A percentile compares a stretch with the other conserved stretches of the same genome.
These are phyloP conservation scores for Xylaria grammica DNA, from an alignment of 495 filamentous ascomycete species.

Conservation along the genomic window DNA sequence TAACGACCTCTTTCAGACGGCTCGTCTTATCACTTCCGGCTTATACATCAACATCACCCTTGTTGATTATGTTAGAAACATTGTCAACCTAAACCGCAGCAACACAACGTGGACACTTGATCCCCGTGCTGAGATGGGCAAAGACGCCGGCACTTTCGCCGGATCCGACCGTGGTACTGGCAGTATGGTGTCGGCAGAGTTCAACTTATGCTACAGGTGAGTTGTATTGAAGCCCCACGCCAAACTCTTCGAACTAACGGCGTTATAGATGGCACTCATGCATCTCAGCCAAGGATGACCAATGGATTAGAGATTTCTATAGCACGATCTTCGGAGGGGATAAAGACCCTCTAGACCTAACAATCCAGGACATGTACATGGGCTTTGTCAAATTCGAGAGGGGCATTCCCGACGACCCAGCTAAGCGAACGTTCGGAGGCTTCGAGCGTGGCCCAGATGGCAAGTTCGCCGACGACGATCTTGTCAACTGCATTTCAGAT, in stretches of 20 bases:
- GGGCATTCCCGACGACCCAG: conserved; percentile 64
- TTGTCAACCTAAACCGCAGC: conserved; percentile 75
- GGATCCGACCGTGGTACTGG: conserved; percentile 64
- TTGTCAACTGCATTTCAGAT: conserved; percentile 69
- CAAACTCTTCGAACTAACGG: conserved; percentile 23
- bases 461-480: conserved; percentile 66
- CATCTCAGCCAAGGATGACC: conserved; percentile 72
- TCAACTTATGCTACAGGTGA: conserved; percentile 56
- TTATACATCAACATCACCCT: conserved; percentile 81
- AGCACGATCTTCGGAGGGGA: conserved; percentile 59
- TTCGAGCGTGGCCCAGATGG: conserved; percentile 65
- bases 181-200: conserved; percentile 75
- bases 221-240: background rate
- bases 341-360: conserved; percentile 59
- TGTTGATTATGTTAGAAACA: conserved; percentile 81
- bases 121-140: conserved; percentile 63
- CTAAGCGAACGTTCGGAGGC: conserved; percentile 66
- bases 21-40: conserved; percentile 74
- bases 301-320: conserved; percentile 74
- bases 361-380: conserved; percentile 60
- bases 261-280: conserved; percentile 70
- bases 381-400: conserved; percentile 66
- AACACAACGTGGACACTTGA: conserved; percentile 80
- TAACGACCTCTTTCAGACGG: conserved; percentile 83
- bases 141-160: conserved; percentile 49